Base-by-base conservation (phyloP, 2,329 filamentous ascomycete species). In the Colletotrichum abscissum region DNA sequence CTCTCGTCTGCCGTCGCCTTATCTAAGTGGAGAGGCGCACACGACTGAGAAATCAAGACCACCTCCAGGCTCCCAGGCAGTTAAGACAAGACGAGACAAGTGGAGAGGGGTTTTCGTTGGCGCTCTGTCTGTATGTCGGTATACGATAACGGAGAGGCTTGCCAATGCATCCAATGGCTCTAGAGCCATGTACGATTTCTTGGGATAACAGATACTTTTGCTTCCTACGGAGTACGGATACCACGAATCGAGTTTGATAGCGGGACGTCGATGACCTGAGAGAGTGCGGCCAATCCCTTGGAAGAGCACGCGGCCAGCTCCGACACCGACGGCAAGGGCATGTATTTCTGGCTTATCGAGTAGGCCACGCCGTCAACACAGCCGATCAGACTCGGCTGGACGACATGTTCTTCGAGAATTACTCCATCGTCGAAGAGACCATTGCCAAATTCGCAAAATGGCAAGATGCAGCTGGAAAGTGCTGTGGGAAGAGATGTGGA, bases 1-100 rank as follows among this genome's bases (percentile, higher is more conserved):
- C 74, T 75, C 71, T 75, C 35, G 63, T 63, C 66, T 64, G 55
- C 63, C 63, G 55, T 22, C 62, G 66, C 67, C 73, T 75, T 75
- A 75, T 75, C 73, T 75, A 70, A 63, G 66, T 64, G 71, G 60
- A 67, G 57, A 63, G 65, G 59, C 26, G 22, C 65, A 64, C 60
- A 52, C 55, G 49, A 60, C 38, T 49, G 59, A 28, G 55, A 57
- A 56, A 62, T 24, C 46, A 60, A 56, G 59, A 60, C 66, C 66
- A 24, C 69, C 38, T 68, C 33, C 33, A 35, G 33, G 33, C 33
- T 35, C 54, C 30, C 55, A 70, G 66, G 67, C 70, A 73, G 60
- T 30, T 42, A 46, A 67, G 63, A 67, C 66, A 64, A 70, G 59
- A 73, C 70, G 38, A 60, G 55, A 60, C 38, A 67, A 38, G 42